Conservation (phyloP, 2,329 filamentous ascomycete species). For the Neopestalotiopsis sp. region DNA sequence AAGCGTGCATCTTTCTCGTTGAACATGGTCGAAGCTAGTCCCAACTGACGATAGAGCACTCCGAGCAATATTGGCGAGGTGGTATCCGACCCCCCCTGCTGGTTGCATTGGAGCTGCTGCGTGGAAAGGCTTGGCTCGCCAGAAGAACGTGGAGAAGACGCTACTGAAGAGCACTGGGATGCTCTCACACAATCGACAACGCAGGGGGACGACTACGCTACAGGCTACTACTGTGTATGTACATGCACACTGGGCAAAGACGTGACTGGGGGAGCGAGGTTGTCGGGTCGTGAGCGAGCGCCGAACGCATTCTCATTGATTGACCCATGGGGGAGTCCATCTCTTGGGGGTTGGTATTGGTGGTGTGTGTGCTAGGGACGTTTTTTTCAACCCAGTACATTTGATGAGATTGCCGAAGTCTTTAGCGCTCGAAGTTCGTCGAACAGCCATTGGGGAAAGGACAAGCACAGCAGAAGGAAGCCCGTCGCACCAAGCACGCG, state of each 20-base stretch:
- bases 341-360: background rate
- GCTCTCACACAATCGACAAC: background rate
- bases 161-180: conserved; percentile 2
- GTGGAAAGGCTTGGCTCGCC: conserved; percentile 15
- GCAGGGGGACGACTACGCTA: background rate
- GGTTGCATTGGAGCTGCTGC: conserved; percentile 7
- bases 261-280: conserved; percentile 5
- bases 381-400: background rate
- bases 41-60: conserved; percentile 13
- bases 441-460: conserved; percentile 1
- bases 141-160: conserved; percentile 17
- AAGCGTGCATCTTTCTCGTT: conserved; percentile 15
- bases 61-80: conserved; percentile 11
- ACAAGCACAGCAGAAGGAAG: conserved; percentile 1
- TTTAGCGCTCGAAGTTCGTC: conserved; percentile 13
- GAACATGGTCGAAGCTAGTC: conserved; percentile 20
- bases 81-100: conserved; percentile 6
- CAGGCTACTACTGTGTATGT: background rate
- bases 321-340: background rate
- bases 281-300: conserved; percentile 16
- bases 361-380: conserved; percentile 1
- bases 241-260: background rate
- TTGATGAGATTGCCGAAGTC: conserved; percentile 21
- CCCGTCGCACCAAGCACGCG: background rate
- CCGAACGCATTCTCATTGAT: conserved; percentile 19